These are phyloP conservation scores for Sarocladium oryzae DNA, from an alignment of 2,329 filamentous ascomycete genomes.

Conservation along the genomic window DNA sequence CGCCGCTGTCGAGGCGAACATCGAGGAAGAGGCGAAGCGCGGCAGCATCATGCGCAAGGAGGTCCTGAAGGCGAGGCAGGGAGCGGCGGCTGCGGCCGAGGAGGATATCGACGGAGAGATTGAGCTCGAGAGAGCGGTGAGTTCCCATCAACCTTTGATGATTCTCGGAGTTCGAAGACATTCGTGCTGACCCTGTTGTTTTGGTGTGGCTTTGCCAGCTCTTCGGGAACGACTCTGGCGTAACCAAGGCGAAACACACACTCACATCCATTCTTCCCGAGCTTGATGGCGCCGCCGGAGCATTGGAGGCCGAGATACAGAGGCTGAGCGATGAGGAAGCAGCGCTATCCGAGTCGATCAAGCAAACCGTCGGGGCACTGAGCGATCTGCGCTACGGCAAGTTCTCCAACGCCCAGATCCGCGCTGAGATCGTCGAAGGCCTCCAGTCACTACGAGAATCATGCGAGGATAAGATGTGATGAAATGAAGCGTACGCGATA, in stretches of 20 bases:
- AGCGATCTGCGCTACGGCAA: conserved; percentile 80
- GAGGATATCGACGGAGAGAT: conserved; percentile 57
- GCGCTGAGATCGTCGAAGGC: conserved; percentile 61
- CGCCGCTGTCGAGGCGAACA: conserved; percentile 59
- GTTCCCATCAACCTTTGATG: conserved; percentile 16
- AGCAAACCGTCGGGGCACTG: conserved; percentile 61
- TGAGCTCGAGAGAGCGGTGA: conserved; percentile 53
- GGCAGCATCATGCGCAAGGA: conserved; percentile 53
- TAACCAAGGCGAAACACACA: conserved; percentile 48
- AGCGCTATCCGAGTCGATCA: conserved; percentile 52
- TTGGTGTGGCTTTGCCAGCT: too few relatives aligned
- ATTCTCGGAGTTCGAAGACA: too few relatives aligned
- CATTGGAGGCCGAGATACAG: conserved; percentile 62
- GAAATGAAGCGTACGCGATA: neutral
- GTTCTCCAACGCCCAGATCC: conserved; percentile 57
- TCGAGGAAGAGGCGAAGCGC: conserved; percentile 56
- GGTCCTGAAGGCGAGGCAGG: conserved; percentile 45
- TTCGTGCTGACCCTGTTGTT: too few relatives aligned
- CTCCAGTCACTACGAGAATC: conserved; percentile 50
- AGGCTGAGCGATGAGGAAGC: conserved; percentile 59
- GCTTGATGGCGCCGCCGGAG: conserved; percentile 58
- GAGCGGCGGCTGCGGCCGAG: conserved; percentile 39
- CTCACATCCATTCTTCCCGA: conserved; percentile 59
- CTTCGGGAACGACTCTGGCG: conserved; percentile 44
- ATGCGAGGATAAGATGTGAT: conserved; percentile 43